A percentile compares a stretch with the other conserved stretches of the same genome.
phyloP scores from a whole-genome alignment of 768 basidiomycete species.

The Tylopilus sp. region DNA sequence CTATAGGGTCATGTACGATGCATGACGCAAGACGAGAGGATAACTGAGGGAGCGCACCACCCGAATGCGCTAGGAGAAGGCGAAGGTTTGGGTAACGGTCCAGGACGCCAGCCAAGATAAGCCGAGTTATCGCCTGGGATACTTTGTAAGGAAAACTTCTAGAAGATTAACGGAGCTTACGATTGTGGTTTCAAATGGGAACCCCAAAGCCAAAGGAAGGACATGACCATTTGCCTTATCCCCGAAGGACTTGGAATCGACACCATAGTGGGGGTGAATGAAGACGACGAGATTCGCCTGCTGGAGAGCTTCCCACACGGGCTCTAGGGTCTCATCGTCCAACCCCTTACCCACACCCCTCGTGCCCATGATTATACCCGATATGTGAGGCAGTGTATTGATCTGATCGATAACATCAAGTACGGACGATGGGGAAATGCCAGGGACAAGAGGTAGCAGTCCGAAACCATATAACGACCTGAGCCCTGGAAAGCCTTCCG shows the following conservation, averaged over 20 bases:
- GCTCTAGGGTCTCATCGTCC: constrained; percentile 75
- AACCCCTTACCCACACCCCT: constrained; percentile 73
- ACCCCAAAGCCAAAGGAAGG: constrained; percentile 80
- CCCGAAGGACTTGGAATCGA: constrained; percentile 73
- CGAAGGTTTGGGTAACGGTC: constrained; percentile 76
- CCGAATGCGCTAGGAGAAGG: constrained; percentile 83
- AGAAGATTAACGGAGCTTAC: constrained; percentile 41
- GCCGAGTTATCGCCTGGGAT: constrained; percentile 61
- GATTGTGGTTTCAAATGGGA: constrained; percentile 87
- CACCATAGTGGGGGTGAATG: constrained; percentile 84
- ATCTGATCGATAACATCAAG: constrained; percentile 69
- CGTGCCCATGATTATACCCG: constrained; percentile 80
- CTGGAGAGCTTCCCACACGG: constrained; percentile 78
- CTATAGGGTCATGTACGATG: constrained; percentile 80
- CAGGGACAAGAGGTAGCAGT: constrained; percentile 76
- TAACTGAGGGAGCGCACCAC: constrained; percentile 77
- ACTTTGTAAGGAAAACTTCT: constrained; percentile 3
- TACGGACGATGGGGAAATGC: constrained; percentile 50
- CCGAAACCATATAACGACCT: constrained; percentile 83
- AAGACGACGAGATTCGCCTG: constrained; percentile 71
- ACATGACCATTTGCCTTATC: constrained; percentile 82
- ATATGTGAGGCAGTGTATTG: constrained; percentile 58
- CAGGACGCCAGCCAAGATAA: constrained; percentile 78
- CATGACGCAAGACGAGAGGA: constrained; percentile 85
- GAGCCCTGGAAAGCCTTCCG: constrained; percentile 33